These are phyloP conservation scores for Ascomycota sp. DNA, from an alignment of 2,329 filamentous ascomycete genomes.

Conservation along the genomic window DNA sequence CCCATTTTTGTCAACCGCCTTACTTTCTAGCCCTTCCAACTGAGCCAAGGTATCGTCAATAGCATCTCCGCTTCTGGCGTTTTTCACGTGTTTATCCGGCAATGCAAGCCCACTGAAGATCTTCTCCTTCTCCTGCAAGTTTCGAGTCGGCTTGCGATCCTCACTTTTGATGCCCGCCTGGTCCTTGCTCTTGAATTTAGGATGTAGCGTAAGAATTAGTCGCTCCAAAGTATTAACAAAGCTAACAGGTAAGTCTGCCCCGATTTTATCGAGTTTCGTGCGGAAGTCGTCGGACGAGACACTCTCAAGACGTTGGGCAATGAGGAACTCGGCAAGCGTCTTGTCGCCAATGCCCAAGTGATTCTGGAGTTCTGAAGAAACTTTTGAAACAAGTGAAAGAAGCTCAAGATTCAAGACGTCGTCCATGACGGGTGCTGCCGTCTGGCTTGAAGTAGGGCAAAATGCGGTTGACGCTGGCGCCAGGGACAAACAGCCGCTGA, in stretches of 20 bases:
- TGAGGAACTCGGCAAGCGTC: slow-evolving; percentile 89
- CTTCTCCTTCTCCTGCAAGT: slow-evolving; percentile 52
- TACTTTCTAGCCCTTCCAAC: slow-evolving; percentile 66
- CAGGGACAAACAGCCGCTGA: background rate
- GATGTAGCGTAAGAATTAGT: slow-evolving; percentile 74
- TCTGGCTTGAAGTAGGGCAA: slow-evolving; percentile 5
- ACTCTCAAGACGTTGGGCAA: slow-evolving; percentile 69
- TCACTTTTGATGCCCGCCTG: slow-evolving; percentile 17
- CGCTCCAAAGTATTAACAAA: slow-evolving; percentile 83
- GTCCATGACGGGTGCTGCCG: slow-evolving; percentile 43
- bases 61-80: slow-evolving; percentile 31
- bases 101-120: slow-evolving; percentile 83
- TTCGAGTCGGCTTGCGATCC: slow-evolving; percentile 18
- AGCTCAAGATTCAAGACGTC: slow-evolving; percentile 82
- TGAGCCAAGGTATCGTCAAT: slow-evolving; percentile 88
- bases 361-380: slow-evolving; percentile 86
- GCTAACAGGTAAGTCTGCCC: slow-evolving; percentile 66
- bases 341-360: slow-evolving; percentile 84
- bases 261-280: slow-evolving; percentile 51
- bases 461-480: background rate
- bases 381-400: slow-evolving; percentile 82
- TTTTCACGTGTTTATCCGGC: slow-evolving; percentile 45
- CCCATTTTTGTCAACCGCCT: slow-evolving; percentile 28
- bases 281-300: slow-evolving; percentile 54
- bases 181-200: slow-evolving; percentile 52